phyloP scores from a whole-genome alignment of 257 asterid genomes.

The Pogostemon cablin region DNA sequence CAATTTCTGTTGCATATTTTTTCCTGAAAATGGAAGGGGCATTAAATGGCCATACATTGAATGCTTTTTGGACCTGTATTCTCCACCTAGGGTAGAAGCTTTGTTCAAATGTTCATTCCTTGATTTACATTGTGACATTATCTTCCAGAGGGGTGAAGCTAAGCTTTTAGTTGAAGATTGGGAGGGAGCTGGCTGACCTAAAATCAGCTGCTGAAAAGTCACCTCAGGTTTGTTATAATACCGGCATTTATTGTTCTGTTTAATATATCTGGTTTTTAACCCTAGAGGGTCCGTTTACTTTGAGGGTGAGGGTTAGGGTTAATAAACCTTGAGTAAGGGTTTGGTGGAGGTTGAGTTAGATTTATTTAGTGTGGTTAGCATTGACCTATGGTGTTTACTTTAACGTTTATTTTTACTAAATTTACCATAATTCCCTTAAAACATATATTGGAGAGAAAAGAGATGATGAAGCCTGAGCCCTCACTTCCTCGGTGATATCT shows the following conservation, averaged over 20 bases:
- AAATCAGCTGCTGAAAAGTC: slow-evolving; percentile 88
- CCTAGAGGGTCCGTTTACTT: no score
- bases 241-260: background rate
- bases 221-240: slow-evolving; percentile 68
- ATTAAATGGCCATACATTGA: background rate
- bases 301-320: no score
- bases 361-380: no score
- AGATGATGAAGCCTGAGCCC: no score
- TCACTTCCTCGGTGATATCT: no score
- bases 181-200: slow-evolving; percentile 92
- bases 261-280: background rate
- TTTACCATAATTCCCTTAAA: no score
- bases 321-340: no score
- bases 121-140: slow-evolving; percentile 7
- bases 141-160: slow-evolving; percentile 85
- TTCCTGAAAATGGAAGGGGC: background rate
- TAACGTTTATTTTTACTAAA: no score
- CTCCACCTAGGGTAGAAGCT: background rate
- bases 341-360: no score
- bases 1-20: background rate
- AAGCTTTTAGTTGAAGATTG: slow-evolving; percentile 87
- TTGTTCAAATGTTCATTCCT: background rate
- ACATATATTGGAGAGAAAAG: no score
- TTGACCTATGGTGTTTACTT: no score
- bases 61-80: background rate